Evolutionary conservation across 192 early-diverging fungal genomes (phyloP).

Genomic region (Backusella liffmaniae): DNA sequence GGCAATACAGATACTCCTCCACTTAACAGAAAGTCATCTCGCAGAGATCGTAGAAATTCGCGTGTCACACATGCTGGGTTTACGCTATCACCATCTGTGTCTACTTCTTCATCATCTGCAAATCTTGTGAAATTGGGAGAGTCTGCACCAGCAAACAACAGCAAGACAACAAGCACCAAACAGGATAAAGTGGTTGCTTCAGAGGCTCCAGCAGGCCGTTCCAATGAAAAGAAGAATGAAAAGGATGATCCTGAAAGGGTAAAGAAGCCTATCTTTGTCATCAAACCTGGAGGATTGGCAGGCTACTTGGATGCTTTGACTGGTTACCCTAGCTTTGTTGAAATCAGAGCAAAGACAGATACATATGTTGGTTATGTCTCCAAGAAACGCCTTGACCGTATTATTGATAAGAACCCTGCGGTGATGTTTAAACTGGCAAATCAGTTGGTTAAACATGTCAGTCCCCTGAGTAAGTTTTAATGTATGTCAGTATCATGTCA

Average conservation of each 20-base stretch:
- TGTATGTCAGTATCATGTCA: neutral
- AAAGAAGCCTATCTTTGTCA: slow-evolving; percentile 60
- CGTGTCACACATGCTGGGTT: neutral
- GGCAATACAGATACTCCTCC: neutral
- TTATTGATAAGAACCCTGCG: slow-evolving; percentile 83
- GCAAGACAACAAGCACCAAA: neutral
- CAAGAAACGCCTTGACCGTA: slow-evolving; percentile 77
- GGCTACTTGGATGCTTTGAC: slow-evolving; percentile 93
- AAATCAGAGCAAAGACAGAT: slow-evolving; percentile 75
- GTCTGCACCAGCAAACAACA: neutral
- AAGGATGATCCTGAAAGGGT: slow-evolving; percentile 12
- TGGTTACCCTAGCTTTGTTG: slow-evolving; percentile 87
- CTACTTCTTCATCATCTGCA: neutral
- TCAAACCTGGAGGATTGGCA: slow-evolving; percentile 84
- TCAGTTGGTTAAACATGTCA: slow-evolving; percentile 76
- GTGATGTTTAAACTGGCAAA: slow-evolving; percentile 86
- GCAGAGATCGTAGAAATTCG: neutral
- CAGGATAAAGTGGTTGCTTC: slow-evolving; percentile 24
- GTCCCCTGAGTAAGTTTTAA: slow-evolving; percentile 65
- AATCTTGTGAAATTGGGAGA: neutral
- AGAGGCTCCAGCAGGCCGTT: slow-evolving; percentile 31
- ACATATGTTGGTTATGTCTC: slow-evolving; percentile 87
- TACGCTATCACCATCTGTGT: neutral
- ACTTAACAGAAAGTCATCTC: neutral
- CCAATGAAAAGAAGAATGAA: neutral